Evolutionary conservation across 371 early-diverging fungal species (phyloP).

Genomic region (Nematocida sp.): DNA sequence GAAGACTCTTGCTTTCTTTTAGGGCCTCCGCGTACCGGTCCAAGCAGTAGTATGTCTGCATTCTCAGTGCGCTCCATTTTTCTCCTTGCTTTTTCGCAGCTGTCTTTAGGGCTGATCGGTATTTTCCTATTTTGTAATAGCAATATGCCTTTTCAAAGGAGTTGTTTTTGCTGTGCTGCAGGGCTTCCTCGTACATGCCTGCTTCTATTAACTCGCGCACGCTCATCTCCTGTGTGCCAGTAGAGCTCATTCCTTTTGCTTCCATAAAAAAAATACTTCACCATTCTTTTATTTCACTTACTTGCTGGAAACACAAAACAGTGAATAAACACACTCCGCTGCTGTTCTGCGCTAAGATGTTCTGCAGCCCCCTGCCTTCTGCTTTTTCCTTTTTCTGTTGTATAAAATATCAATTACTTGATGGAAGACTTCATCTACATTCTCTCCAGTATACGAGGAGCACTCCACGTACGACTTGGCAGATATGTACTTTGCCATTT

Average conservation of each 20-base stretch:
- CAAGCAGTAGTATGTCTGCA: conserved; percentile 29
- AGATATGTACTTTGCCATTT: conserved; percentile 75
- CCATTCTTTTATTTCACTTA: no score
- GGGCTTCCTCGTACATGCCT: conserved; percentile 17
- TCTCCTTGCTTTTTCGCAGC: conserved; percentile 25
- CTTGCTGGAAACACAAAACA: no score
- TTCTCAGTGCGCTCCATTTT: conserved; percentile 24
- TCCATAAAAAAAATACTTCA: no score
- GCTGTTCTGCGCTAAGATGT: no score
- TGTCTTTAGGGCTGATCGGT: conserved; percentile 20
- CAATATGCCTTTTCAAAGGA: conserved; percentile 45
- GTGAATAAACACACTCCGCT: no score
- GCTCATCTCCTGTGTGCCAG: no score
- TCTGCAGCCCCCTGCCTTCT: no score
- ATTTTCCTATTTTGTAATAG: conserved; percentile 44
- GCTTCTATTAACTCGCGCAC: conserved; percentile 21
- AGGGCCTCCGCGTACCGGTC: conserved; percentile 18
- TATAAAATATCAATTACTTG: conserved; percentile 72
- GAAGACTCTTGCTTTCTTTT: conserved; percentile 4
- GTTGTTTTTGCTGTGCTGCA: conserved; percentile 14
- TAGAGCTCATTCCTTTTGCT: no score
- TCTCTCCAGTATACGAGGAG: conserved; percentile 85
- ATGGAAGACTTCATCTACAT: conserved; percentile 93
- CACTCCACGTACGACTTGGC: conserved; percentile 94
- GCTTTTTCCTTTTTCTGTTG: conserved; percentile 43